Percentiles rank a stretch among this genome's conserved stretches.
These are phyloP conservation scores for sweet orange (Citrus sinensis) DNA, from an alignment of 345 rosid genomes.

Conservation along the genomic window DNA sequence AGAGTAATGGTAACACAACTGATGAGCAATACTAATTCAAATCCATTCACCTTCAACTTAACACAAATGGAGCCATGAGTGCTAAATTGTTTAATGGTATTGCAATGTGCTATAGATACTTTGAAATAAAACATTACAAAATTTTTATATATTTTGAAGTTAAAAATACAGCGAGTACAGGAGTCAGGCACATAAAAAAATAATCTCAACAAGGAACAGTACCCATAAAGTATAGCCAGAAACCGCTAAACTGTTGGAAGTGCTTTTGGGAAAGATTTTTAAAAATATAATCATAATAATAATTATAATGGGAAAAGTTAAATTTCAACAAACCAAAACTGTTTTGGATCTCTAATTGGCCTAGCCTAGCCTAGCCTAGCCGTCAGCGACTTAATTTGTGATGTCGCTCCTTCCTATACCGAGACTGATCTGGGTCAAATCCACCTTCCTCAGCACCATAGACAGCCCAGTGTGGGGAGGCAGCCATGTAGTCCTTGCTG, in stretches of 20 bases:
- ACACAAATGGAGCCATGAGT: not conserved
- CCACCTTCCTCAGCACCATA: constrained; percentile 97
- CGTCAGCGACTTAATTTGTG: constrained; percentile 55
- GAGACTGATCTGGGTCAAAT: constrained; percentile 80
- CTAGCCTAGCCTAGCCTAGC: constrained; percentile 16
- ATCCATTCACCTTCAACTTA: not conserved
- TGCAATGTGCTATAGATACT: not conserved
- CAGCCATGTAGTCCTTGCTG: constrained; percentile 83
- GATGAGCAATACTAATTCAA: too few species aligned
- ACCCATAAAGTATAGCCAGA: not conserved
- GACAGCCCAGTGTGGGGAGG: constrained; percentile 91
- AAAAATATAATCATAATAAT: not conserved
- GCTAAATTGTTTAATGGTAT: not conserved
- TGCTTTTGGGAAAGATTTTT: not conserved
- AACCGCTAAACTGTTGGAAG: not conserved
- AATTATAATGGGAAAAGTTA: not conserved
- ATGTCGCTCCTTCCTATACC: constrained; percentile 79
- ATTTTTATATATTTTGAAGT: not conserved
- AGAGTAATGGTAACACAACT: not conserved
- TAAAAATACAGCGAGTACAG: not conserved
- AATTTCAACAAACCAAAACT: not conserved
- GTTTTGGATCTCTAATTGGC: not conserved
- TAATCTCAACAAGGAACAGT: not conserved
- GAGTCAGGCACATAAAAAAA: not conserved
- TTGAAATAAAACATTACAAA: not conserved